Base-by-base conservation (phyloP, 805 yeast genomes). In the Metschnikowia bowlesiae region DNA sequence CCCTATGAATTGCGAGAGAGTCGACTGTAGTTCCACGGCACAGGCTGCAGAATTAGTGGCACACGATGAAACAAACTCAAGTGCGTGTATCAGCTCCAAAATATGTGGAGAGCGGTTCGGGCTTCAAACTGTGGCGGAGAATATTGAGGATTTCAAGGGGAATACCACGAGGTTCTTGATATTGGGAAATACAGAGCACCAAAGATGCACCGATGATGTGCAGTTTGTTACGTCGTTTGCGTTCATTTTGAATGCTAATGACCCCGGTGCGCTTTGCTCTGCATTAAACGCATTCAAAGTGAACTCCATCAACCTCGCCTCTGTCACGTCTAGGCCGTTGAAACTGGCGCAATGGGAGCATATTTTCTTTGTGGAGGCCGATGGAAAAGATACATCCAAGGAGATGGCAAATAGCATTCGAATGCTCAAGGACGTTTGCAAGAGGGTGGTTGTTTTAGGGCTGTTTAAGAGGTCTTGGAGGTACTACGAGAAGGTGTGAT, bases 151-250 rank as follows among this genome's bases (percentile, higher is more conserved):
- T 63, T 74, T 73, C 51, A 65, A 73, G 32, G 83, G 81, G 28
- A 92, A 92, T 65, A 88, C 96, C 5, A 92, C 99, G 1, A 72
- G 98, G 54, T 92, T 94, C 63, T 68, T 94, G 46, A 76, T 89
- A 0, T 52, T 30, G 30, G 33, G 32, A 4, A 31, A 29, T 2
- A 26, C 16, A 28, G 39, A 34, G 13, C 29, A 10, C 4, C 9
- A 41, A 44, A 22, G 47, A 43, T 9, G 39, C 39, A 5, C 28
- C 16, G 28, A 36, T 4, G 14, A 8, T 9, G 29, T 18, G 7
- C 37, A 35, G 11, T 14, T 61, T 46, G 63, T 87, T 18, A 77
- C 88, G 1, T 67, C 89, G 37, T 52, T 87, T 13, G 79, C 89
- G 7, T 87, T 89, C 61, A 79, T 85, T 0, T 78, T 87, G 39